Evolutionary conservation across 2,329 filamentous ascomycete genomes (phyloP).

Genomic region (Colletotrichum sp.): DNA sequence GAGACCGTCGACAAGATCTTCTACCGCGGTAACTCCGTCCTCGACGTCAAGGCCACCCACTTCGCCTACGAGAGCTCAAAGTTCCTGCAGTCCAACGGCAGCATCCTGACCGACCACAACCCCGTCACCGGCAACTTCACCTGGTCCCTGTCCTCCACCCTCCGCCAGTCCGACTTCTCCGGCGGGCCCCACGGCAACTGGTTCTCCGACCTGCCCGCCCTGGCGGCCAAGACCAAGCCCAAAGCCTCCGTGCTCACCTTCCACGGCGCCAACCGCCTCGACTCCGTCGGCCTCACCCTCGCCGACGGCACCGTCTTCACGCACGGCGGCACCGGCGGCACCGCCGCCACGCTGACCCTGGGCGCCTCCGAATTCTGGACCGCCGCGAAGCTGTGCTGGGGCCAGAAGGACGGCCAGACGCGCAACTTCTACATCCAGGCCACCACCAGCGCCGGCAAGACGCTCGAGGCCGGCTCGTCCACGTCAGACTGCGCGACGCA

Average conservation of each 20-base stretch:
- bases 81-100: conserved; percentile 63
- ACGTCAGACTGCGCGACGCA: conserved; percentile 52
- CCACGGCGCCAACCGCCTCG: conserved; percentile 51
- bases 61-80: conserved; percentile 60
- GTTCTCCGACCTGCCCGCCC: conserved; percentile 57
- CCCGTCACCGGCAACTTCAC: conserved; percentile 62
- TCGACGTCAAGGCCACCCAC: conserved; percentile 49
- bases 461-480: conserved; percentile 45
- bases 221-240: conserved; percentile 35
- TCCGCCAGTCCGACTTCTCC: conserved; percentile 49
- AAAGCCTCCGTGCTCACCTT: conserved; percentile 46
- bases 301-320: conserved; percentile 49
- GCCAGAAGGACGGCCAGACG: conserved; percentile 46
- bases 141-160: conserved; percentile 39
- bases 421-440: conserved; percentile 60
- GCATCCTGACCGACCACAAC: conserved; percentile 67
- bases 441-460: conserved; percentile 53
- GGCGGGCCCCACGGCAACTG: conserved; percentile 55
- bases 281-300: conserved; percentile 52
- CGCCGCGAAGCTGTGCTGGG: conserved; percentile 53
- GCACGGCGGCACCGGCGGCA: conserved; percentile 60
- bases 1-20: conserved; percentile 73
- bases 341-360: conserved; percentile 44
- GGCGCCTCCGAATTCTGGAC: conserved; percentile 52
- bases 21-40: conserved; percentile 55